Conservation (phyloP, 2,329 filamentous ascomycete genomes). For the Fusarium verticillioides region DNA sequence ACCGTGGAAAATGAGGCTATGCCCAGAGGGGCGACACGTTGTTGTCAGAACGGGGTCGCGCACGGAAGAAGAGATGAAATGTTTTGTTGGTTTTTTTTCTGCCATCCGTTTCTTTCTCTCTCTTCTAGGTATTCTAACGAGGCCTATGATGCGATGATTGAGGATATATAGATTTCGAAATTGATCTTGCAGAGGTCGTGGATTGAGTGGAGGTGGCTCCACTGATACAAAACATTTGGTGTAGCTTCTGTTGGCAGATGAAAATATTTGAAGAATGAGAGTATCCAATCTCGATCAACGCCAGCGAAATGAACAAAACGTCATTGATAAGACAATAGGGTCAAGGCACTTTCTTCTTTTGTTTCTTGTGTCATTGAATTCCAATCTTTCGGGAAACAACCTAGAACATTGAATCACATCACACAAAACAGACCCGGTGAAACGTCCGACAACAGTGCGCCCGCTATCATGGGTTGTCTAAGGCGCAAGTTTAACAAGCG, state of each 20-base stretch:
- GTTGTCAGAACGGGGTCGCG: conserved; percentile 30
- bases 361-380: conserved; percentile 4
- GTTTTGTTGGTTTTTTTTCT: conserved; percentile 5
- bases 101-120: background rate
- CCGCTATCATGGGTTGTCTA: conserved; percentile 6
- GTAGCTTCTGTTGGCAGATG: conserved; percentile 5
- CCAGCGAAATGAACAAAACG: conserved; percentile 34
- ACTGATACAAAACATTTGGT: background rate
- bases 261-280: conserved; percentile 3
- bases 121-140: background rate
- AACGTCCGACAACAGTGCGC: conserved; percentile 23
- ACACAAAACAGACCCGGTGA: conserved; percentile 4
- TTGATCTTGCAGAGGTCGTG: background rate
- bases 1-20: conserved; percentile 32
- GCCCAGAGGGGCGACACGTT: conserved; percentile 19
- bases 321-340: conserved; percentile 31
- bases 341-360: conserved; percentile 21
- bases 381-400: conserved; percentile 25
- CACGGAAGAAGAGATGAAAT: conserved; percentile 17
- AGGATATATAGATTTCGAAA: background rate
- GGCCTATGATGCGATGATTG: background rate
- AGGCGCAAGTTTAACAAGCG: background rate
- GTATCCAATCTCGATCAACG: conserved; percentile 33
- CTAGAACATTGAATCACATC: conserved; percentile 27
- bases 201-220: conserved; percentile 18